Evolutionary conservation across 1,284 basidiomycete genomes (phyloP).

Genomic region (Crucibulum cyathiforme): DNA sequence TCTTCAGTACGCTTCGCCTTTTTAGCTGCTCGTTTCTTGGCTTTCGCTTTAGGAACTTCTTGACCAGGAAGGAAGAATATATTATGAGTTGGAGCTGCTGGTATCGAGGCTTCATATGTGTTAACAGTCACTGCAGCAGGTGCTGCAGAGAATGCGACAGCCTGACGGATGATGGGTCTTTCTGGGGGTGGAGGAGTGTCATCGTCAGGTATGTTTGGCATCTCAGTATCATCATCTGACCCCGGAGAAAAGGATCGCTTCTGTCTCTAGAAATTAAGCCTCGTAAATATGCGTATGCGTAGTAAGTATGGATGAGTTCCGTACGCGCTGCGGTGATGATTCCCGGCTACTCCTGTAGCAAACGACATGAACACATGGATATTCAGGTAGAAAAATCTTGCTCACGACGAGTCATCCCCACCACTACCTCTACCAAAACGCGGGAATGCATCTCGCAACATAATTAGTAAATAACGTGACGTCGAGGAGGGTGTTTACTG

Average conservation of each 20-base stretch:
- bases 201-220: slow-evolving; percentile 43
- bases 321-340: slow-evolving; percentile 53
- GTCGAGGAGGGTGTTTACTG: no score
- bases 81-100: slow-evolving; percentile 25
- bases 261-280: slow-evolving; percentile 8
- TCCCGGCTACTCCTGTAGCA: slow-evolving; percentile 58
- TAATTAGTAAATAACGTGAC: no score
- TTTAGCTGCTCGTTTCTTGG: slow-evolving; percentile 26
- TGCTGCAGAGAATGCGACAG: slow-evolving; percentile 50
- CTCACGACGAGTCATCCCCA: slow-evolving; percentile 32
- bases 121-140: slow-evolving; percentile 32
- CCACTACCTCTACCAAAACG: no score
- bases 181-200: slow-evolving; percentile 54
- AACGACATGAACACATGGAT: no score
- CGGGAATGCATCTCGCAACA: no score
- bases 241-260: slow-evolving; percentile 56
- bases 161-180: slow-evolving; percentile 58
- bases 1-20: slow-evolving; percentile 31
- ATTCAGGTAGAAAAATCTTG: neutral
- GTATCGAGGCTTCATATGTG: slow-evolving; percentile 52
- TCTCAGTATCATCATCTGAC: slow-evolving; percentile 54
- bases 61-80: slow-evolving; percentile 59
- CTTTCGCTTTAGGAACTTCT: slow-evolving; percentile 31
- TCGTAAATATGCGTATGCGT: neutral
- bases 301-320: slow-evolving; percentile 20